phyloP scores from a whole-genome alignment of 345 rosid genomes.

The Populus euphratica region DNA sequence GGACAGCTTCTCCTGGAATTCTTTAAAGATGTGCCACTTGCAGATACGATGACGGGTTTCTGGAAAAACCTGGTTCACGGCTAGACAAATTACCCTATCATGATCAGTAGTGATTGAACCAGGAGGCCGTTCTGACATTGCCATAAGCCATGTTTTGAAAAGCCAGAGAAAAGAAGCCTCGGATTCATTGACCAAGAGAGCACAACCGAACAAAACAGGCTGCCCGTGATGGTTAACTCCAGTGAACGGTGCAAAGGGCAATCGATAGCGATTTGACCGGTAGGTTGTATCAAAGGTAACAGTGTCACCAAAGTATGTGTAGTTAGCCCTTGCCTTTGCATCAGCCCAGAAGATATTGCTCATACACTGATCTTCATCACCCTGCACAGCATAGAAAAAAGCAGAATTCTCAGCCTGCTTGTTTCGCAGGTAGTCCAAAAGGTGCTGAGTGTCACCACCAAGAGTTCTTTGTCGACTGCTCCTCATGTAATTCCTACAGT shows the following conservation, averaged over 20 bases:
- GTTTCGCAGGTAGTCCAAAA: conserved; percentile 51
- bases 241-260: conserved; percentile 51
- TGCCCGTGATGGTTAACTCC: conserved; percentile 63
- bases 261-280: conserved; percentile 41
- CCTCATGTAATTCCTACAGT: conserved; percentile 59
- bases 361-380: conserved; percentile 35
- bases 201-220: conserved; percentile 53
- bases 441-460: conserved; percentile 46
- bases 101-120: conserved; percentile 52
- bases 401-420: conserved; percentile 39
- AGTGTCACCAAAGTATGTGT: conserved; percentile 47
- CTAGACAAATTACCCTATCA: conserved; percentile 45
- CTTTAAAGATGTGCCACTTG: conserved; percentile 57
- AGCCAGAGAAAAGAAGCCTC: conserved; percentile 56
- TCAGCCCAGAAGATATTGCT: conserved; percentile 54
- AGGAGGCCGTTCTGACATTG: conserved; percentile 48
- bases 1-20: conserved; percentile 46
- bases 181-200: conserved; percentile 44
- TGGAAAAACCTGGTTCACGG: conserved; percentile 52
- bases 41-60: conserved; percentile 51
- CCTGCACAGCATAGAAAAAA: conserved; percentile 47
- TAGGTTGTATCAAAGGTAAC: conserved; percentile 50
- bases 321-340: conserved; percentile 38
- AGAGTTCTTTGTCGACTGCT: conserved; percentile 47
- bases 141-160: conserved; percentile 49